These are phyloP conservation scores for Parachaetomium inaequale DNA, from an alignment of 495 filamentous ascomycete genomes.

Conservation along the genomic window DNA sequence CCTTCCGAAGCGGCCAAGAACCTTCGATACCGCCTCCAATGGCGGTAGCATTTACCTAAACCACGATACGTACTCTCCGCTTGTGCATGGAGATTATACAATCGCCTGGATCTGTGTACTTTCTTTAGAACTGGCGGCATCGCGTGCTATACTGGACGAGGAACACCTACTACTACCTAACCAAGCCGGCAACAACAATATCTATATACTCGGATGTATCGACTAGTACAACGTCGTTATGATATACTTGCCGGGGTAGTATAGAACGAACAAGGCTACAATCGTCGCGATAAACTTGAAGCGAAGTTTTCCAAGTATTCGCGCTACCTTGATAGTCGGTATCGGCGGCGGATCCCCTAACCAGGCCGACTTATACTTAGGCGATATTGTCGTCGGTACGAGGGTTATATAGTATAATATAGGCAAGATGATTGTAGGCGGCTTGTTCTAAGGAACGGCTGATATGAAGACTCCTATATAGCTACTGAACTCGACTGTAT, in stretches of 20 bases:
- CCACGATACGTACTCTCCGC: neutral
- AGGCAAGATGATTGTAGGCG: conserved; percentile 11
- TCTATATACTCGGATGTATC: conserved; percentile 38
- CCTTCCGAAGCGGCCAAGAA: conserved; percentile 8
- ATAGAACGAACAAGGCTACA: conserved; percentile 32
- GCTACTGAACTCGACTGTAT: conserved; percentile 9
- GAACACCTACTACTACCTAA: conserved; percentile 1
- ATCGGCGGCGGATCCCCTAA: conserved; percentile 42
- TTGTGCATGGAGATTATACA: conserved; percentile 15
- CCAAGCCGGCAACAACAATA: conserved; percentile 28
- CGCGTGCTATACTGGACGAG: conserved; percentile 18
- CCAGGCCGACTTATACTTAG: conserved; percentile 39
- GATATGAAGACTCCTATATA: conserved; percentile 4
- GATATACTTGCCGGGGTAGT: conserved; percentile 39
- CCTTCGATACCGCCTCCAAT: conserved; percentile 4
- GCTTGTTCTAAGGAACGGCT: conserved; percentile 7
- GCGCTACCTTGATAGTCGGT: conserved; percentile 41
- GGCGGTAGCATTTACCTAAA: neutral
- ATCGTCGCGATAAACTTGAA: conserved; percentile 36
- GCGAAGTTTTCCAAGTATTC: conserved; percentile 27
- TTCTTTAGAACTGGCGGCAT: conserved; percentile 10
- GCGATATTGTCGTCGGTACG: conserved; percentile 45
- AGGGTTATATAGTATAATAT: conserved; percentile 44
- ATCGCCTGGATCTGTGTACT: conserved; percentile 19
- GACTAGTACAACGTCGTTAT: conserved; percentile 43